Conservation (phyloP, 306 rosid species). For the Cicer yamashitae region DNA sequence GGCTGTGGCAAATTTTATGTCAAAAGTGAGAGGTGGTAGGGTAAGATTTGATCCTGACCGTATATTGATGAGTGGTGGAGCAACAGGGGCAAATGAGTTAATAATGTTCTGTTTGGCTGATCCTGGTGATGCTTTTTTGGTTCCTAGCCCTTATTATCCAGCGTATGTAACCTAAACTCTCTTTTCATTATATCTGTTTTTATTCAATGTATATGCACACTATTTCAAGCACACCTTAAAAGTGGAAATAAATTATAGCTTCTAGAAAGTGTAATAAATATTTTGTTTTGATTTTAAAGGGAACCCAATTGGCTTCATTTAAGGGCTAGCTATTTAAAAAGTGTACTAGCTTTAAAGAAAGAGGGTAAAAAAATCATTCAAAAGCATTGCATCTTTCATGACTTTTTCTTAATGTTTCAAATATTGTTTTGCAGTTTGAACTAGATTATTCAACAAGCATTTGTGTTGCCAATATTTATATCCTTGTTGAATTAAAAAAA, state of each 20-base stretch:
- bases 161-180: conserved; percentile 67
- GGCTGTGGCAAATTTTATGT: conserved; percentile 90
- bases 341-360: neutral
- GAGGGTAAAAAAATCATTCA: neutral
- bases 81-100: conserved; percentile 90
- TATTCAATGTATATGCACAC: conserved; percentile 46
- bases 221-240: conserved; percentile 23
- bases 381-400: neutral
- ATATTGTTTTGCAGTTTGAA: neutral
- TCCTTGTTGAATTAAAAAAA: too few species aligned
- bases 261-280: conserved; percentile 20
- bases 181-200: neutral
- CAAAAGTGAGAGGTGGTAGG: conserved; percentile 78
- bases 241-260: conserved; percentile 20
- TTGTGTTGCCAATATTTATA: too few species aligned
- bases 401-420: neutral
- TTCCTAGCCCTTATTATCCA: conserved; percentile 93
- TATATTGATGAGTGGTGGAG: conserved; percentile 92
- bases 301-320: neutral
- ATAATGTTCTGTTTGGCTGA: conserved; percentile 87
- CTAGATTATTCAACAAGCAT: neutral
- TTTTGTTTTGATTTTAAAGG: conserved; percentile 33
- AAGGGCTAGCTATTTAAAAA: neutral
- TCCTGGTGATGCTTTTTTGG: conserved; percentile 87
- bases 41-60: conserved; percentile 80